Evolutionary conservation across 2,329 filamentous ascomycete species (phyloP), one percentile per base, ranked within the genome.

Genomic region (Shiraia sp.): DNA sequence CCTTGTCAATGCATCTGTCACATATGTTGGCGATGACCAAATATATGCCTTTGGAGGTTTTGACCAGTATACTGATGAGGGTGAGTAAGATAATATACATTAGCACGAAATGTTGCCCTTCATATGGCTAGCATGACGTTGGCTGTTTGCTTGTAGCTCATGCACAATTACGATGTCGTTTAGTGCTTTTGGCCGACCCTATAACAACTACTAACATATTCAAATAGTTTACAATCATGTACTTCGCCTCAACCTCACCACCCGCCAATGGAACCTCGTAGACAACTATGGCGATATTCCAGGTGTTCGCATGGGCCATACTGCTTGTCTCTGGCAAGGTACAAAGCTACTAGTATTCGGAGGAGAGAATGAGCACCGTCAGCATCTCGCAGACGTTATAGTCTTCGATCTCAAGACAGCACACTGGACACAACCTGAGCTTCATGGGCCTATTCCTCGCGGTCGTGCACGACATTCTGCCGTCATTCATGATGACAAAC

Each of bases 261-360:
- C 86, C 49, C 85, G 93, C 56, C 89, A 93, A 68, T 99, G 93
- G 93, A 93, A 83, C 54, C 76, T 99, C 36, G 92, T 99, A 14
- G 93, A 97, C 72, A 99, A 99, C 71, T 99, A 96, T 75, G 93
- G 93, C 24, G 92, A 97, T 71, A 97, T 97, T 53, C 92, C 92
- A 4, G 92, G 92, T 10, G 92, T 97, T 35, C 85, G 92, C 54
- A 97, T 97, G 93, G 92, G 91, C 90, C 93, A 99, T 66, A 97
- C 93, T 31, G 91, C 93, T 19, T 96, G 89, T 24, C 78, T 99
- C 1, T 96, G 96, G 75, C 83, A 95, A 71, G 90, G 89, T 47
- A 87, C 92, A 70, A 97, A 97, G 70, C 78, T 99, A n/a, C 79
- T 99, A 2, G 90, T 99, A 2, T 99, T 96, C 65, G 93, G 93